Percentiles rank a stretch among this genome's conserved stretches.
Conservation (phyloP, 2,329 filamentous ascomycete species). For the Aspergillus texensis region DNA sequence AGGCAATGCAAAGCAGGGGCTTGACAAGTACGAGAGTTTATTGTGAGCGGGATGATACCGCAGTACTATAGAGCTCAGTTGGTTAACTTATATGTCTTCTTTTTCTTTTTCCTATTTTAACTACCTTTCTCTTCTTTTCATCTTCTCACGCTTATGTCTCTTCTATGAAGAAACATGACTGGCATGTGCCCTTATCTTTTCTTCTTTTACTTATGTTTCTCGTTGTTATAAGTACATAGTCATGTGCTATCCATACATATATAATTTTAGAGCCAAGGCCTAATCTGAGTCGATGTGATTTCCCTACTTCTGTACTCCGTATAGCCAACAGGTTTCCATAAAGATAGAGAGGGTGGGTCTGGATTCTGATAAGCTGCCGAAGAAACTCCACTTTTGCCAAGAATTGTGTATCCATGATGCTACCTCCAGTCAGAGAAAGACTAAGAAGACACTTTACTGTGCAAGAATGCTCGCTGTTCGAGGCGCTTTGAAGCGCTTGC, state of each 20-base stretch:
- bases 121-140: not conserved
- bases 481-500: slow-evolving; percentile 24
- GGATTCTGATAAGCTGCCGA: not conserved
- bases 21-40: slow-evolving; percentile 61
- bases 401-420: slow-evolving; percentile 8
- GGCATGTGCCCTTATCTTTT: not conserved
- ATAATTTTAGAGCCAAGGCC: no score
- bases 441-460: not conserved
- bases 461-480: slow-evolving; percentile 25
- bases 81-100: slow-evolving; percentile 3
- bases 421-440: not conserved
- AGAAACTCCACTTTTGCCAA: slow-evolving; percentile 18
- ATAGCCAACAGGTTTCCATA: no score
- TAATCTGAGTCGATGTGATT: no score
- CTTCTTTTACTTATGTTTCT: not conserved
- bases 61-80: slow-evolving; percentile 2
- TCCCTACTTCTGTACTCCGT: no score
- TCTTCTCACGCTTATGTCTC: not conserved
- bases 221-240: slow-evolving; percentile 7
- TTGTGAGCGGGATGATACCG: slow-evolving; percentile 38
- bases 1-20: slow-evolving; percentile 41
- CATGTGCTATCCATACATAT: slow-evolving; percentile 12
- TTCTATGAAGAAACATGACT: not conserved
- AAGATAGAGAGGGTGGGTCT: not conserved
- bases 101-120: not conserved